Evolutionary conservation across 75 land plant species (phyloP).

Genomic region (Cunninghamia lanceolata): DNA sequence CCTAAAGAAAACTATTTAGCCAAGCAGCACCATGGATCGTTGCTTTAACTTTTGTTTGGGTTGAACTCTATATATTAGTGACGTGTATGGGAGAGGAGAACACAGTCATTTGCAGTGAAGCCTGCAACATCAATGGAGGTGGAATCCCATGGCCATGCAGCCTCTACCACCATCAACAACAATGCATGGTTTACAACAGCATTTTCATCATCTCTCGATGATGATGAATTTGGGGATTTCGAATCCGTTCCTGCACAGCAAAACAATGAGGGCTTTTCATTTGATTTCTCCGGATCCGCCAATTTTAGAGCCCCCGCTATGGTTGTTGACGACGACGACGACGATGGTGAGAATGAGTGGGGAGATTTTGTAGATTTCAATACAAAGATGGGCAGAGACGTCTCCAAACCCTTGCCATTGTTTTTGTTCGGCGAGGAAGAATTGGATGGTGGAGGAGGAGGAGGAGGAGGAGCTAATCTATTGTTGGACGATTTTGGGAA

Average conservation of each 20-base stretch:
- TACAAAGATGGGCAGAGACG: not conserved
- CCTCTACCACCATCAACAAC: not conserved
- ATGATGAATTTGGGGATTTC: conserved; percentile 3
- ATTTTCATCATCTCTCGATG: not conserved
- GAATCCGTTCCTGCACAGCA: not conserved
- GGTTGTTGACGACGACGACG: too few species aligned
- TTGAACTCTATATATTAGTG: too few species aligned
- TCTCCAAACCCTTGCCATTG: conserved; percentile 7
- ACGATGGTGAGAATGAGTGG: not conserved
- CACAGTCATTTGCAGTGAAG: not conserved
- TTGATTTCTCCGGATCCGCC: not conserved
- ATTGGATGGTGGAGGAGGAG: not conserved
- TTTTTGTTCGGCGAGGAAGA: conserved; percentile 3
- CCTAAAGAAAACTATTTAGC: too few species aligned
- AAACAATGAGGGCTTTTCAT: not conserved
- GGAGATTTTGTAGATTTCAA: not conserved
- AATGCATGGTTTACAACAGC: not conserved
- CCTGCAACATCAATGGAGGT: not conserved
- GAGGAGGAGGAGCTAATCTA: not conserved
- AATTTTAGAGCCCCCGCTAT: not conserved
- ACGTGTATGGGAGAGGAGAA: not conserved
- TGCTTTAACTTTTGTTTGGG: too few species aligned
- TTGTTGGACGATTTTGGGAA: not conserved
- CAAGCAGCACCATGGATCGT: too few species aligned
- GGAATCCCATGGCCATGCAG: not conserved